phyloP scores from a whole-genome alignment of 495 filamentous ascomycete species.

The Lasiosphaeria ovina region DNA sequence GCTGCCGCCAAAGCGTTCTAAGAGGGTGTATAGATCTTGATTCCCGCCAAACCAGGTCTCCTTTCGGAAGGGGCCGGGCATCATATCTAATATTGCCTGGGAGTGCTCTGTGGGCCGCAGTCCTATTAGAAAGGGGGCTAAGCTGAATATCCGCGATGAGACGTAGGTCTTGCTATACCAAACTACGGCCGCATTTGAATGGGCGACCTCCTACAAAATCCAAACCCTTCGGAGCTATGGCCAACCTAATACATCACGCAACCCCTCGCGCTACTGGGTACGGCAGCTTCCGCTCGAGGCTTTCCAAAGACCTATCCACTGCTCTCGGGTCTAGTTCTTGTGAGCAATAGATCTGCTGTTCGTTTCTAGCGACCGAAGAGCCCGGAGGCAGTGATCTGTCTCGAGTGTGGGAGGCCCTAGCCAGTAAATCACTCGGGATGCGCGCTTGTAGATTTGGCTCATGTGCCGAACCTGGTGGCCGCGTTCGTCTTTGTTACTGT shows the following conservation, averaged over 20 bases:
- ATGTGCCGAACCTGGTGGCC: neutral
- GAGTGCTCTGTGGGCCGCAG: conserved; percentile 11
- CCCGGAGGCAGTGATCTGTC: too few relatives aligned
- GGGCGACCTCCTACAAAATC: conserved; percentile 25
- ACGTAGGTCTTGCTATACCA: conserved; percentile 29
- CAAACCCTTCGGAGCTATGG: conserved; percentile 27
- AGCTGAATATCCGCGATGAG: conserved; percentile 28
- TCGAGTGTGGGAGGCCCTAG: too few relatives aligned
- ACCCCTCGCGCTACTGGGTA: conserved; percentile 15
- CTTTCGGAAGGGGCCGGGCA: conserved; percentile 29
- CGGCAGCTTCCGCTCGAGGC: neutral
- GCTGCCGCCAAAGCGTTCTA: conserved; percentile 29
- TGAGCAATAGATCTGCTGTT: neutral
- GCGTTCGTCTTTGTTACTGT: too few relatives aligned
- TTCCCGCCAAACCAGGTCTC: conserved; percentile 31
- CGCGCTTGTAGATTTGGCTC: too few relatives aligned
- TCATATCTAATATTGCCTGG: conserved; percentile 39
- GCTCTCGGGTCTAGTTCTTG: neutral
- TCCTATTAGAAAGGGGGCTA: conserved; percentile 25
- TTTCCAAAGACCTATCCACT: conserved; percentile 6
- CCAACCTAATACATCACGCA: conserved; percentile 7
- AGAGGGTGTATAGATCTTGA: conserved; percentile 28
- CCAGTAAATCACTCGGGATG: too few relatives aligned
- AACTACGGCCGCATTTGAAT: conserved; percentile 7
- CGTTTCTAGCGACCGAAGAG: too few relatives aligned